Base-by-base conservation (phyloP, 768 basidiomycete genomes). In the Russula sp. region DNA sequence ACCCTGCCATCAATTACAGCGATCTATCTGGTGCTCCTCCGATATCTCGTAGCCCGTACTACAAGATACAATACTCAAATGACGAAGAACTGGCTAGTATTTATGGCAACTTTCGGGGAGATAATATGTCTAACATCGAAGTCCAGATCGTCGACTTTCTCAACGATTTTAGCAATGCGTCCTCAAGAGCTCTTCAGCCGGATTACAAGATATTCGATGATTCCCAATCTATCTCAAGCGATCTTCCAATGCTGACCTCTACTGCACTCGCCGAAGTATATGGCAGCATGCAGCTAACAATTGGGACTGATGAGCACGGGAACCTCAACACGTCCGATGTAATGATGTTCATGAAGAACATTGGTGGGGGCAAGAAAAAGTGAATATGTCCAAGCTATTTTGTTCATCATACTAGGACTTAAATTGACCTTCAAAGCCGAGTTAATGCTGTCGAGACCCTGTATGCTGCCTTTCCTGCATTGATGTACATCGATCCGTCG, bases 261-360 rank as follows among this genome's bases (percentile, higher is more conserved):
- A 74, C 85, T n/a, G 83, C 84, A 6, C 74, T 83, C 54, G 74
- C 84, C 46, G 84, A 87, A 70, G 78, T 81, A 26, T 74, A 85
- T 2, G 81, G 76, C 10, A 78, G 81, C 8, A 80, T 75, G 18
- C 84, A 87, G 63, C 76, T 86, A 57, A 86, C 85, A 0, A 69
- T 84, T 34, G 80, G 83, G 20, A 79, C 79, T 64, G 79, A 75
- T 28, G 69, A 70, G 26, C 72, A 78, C 65, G 81, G 83, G 5
- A 74, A 76, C 10, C 83, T 79, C 73, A 84, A 85, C 70, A 78
- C 78, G 0, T 75, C 67, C 18, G 83, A 85, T 71, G 71, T 81
- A 8, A 72, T 84, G 34, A 76, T 82, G 8, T 84, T 86, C 71
- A 77, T 86, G 76, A 85, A 64, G 46, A 66, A 67, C 40, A 61